These are phyloP conservation scores for Cucumis cinereus DNA, from an alignment of 306 rosid genomes.

Conservation along the genomic window DNA sequence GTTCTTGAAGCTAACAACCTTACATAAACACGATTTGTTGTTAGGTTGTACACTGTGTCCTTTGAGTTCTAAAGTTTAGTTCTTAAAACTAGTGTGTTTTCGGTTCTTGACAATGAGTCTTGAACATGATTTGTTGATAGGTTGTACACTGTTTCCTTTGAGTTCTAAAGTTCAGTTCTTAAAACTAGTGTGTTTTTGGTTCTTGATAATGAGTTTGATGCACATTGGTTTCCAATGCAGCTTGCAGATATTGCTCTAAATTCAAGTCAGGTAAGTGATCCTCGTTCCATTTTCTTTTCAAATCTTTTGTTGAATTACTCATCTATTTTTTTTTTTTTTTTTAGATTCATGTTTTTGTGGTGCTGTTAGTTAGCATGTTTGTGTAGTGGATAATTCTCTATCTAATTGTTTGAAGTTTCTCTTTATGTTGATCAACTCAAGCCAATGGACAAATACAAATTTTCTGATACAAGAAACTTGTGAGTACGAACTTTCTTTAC, in stretches of 20 bases:
- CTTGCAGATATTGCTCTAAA: conserved; percentile 39
- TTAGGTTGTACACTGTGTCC: too few species aligned
- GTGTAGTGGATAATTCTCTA: not conserved
- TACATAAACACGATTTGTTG: too few species aligned
- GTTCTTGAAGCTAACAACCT: not conserved
- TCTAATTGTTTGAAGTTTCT: conserved; percentile 4
- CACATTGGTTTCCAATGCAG: too few species aligned
- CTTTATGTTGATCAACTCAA: conserved; percentile 21
- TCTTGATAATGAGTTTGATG: not conserved
- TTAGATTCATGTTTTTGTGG: not conserved
- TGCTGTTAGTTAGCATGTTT: not conserved
- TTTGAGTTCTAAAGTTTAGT: too few species aligned
- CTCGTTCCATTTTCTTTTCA: not conserved
- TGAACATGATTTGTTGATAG: too few species aligned
- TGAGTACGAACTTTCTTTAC: conserved; percentile 27
- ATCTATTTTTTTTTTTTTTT: not conserved
- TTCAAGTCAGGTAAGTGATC: conserved; percentile 37
- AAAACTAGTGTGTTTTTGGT: not conserved
- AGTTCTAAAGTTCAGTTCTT: too few species aligned
- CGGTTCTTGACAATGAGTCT: too few species aligned
- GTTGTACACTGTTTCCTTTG: too few species aligned
- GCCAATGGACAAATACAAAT: conserved; percentile 41
- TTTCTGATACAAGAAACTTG: conserved; percentile 48
- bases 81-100: too few species aligned
- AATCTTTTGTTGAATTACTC: not conserved